Percentiles rank a stretch among this genome's conserved stretches.
Evolutionary conservation across 768 basidiomycete genomes (phyloP).

Genomic region (Leccinum arenicola): DNA sequence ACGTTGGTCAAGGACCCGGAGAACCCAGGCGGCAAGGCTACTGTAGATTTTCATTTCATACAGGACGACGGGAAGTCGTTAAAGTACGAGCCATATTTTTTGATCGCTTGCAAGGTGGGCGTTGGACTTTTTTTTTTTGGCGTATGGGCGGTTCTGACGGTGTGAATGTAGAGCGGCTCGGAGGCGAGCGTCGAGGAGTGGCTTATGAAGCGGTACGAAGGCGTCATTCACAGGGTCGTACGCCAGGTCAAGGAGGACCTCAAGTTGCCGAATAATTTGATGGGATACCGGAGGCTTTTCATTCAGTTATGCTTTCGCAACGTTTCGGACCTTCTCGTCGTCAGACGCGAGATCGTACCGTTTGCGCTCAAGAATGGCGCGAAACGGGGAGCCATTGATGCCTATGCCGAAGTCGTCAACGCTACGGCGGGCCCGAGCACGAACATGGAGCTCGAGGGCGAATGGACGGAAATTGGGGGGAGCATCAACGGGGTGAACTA

Average conservation of each 20-base stretch:
- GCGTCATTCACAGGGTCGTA: constrained; percentile 71
- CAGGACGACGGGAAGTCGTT: constrained; percentile 97
- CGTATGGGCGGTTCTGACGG: constrained; percentile 1
- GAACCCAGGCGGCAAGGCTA: constrained; percentile 80
- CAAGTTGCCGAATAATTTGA: constrained; percentile 91
- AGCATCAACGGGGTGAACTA: constrained; percentile 39
- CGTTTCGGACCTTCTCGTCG: constrained; percentile 84
- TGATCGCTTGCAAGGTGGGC: constrained; percentile 83
- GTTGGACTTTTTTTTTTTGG: not conserved
- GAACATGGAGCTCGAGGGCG: constrained; percentile 68
- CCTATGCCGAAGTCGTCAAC: constrained; percentile 94
- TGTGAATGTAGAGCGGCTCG: constrained; percentile 61
- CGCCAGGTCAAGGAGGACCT: constrained; percentile 91
- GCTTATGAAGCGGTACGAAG: constrained; percentile 92
- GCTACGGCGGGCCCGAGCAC: constrained; percentile 66
- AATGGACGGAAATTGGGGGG: constrained; percentile 48
- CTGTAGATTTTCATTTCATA: constrained; percentile 96
- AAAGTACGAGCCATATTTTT: constrained; percentile 98
- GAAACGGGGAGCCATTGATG: constrained; percentile 93
- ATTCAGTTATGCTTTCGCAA: constrained; percentile 90
- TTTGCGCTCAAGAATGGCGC: constrained; percentile 87
- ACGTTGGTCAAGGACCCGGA: constrained; percentile 86
- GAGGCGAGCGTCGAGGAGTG: constrained; percentile 94
- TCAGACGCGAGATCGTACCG: constrained; percentile 86
- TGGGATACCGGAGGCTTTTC: constrained; percentile 91